A percentile compares a stretch with the other conserved stretches of the same genome.
phyloP scores from a whole-genome alignment of 2,329 filamentous ascomycete species.

The Cladosporium sp. region DNA sequence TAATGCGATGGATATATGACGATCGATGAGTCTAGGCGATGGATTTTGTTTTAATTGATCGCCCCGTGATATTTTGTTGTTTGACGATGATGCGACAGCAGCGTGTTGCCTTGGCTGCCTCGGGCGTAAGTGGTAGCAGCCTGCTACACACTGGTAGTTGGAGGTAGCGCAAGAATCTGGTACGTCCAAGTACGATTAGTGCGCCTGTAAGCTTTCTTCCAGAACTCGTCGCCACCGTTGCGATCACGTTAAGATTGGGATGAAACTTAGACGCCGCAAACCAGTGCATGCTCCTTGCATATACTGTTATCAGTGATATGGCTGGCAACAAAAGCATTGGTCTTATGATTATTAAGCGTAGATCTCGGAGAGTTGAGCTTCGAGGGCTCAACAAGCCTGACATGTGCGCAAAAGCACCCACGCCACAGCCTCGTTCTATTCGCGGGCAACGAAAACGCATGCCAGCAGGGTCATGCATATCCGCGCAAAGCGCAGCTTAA shows the following conservation, averaged over 20 bases:
- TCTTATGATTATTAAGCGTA: neutral
- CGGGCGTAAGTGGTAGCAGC: neutral
- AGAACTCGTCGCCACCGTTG: neutral
- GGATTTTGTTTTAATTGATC: neutral
- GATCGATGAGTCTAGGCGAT: neutral
- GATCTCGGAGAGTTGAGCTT: neutral
- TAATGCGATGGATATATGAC: neutral
- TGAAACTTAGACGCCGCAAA: neutral
- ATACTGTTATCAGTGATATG: neutral
- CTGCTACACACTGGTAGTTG: neutral
- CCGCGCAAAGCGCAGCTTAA: conserved; percentile 12
- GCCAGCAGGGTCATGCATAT: conserved; percentile 9
- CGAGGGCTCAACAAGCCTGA: neutral
- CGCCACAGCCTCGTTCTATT: neutral
- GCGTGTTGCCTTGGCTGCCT: neutral
- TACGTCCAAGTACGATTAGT: neutral
- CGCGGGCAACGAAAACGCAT: neutral
- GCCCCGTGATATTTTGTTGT: neutral
- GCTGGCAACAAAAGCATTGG: neutral
- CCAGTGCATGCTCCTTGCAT: neutral
- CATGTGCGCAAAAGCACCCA: neutral
- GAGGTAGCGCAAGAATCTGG: neutral
- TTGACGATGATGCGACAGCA: neutral
- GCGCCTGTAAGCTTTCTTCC: neutral
- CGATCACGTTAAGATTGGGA: neutral